Evolutionary conservation across 192 early-diverging fungal genomes (phyloP).

Genomic region (Podila minutissima): DNA sequence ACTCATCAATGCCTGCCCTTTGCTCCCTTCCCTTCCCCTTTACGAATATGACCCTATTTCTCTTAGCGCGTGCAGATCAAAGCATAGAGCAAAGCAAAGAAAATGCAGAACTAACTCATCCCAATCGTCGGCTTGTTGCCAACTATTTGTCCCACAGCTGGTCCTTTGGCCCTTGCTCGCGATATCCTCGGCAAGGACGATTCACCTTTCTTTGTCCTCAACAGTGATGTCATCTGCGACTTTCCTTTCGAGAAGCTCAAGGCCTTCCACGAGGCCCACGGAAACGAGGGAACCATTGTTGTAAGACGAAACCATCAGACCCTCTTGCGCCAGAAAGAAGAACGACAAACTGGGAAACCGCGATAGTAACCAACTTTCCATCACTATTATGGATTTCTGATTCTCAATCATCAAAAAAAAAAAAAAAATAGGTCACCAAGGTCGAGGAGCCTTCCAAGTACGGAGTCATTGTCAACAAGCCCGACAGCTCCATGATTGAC

Average conservation of each 20-base stretch:
- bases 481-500: slow-evolving; percentile 79
- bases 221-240: slow-evolving; percentile 99
- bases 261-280: slow-evolving; percentile 92
- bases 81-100: no score
- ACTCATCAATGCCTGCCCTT: neutral
- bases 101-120: no score
- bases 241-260: slow-evolving; percentile 93
- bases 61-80: neutral
- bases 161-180: slow-evolving; percentile 94
- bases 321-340: no score
- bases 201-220: slow-evolving; percentile 97
- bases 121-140: no score
- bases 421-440: slow-evolving; percentile 75
- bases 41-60: no score
- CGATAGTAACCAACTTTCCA: neutral
- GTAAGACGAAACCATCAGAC: slow-evolving; percentile 39
- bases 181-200: slow-evolving; percentile 93
- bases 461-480: slow-evolving; percentile 94
- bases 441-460: slow-evolving; percentile 99
- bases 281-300: slow-evolving; percentile 95
- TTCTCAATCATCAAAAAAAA: neutral
- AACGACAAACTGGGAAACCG: no score
- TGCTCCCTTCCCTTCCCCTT: neutral
- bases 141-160: slow-evolving; percentile 54
- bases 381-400: neutral